Conservation (phyloP, 306 rosid genomes). For the Medicago truncatula region MtrunA17r5.0-ANR NC_053048.1:8347501-8348000, state of each 20-base stretch:
- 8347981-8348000: slow-evolving; percentile 28
- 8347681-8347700: slow-evolving; percentile 27
- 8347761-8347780: slow-evolving; percentile 16
- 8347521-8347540: slow-evolving; percentile 45
- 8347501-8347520: slow-evolving; percentile 49
- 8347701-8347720: slow-evolving; percentile 13
- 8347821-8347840: slow-evolving; percentile 13
- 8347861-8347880: slow-evolving; percentile 17
- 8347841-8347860: neutral
- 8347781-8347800: slow-evolving; percentile 4
- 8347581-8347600: slow-evolving; percentile 74
- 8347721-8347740: slow-evolving; percentile 9
- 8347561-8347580: slow-evolving; percentile 46
- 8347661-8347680: slow-evolving; percentile 44
- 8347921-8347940: slow-evolving; percentile 18
- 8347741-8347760: slow-evolving; percentile 35
- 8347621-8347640: slow-evolving; percentile 93
- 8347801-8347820: neutral
- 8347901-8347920: slow-evolving; percentile 21
- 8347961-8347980: neutral
- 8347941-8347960: slow-evolving; percentile 20
- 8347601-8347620: slow-evolving; percentile 66
- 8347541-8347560: slow-evolving; percentile 52
- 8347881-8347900: slow-evolving; percentile 14
- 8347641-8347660: slow-evolving; percentile 99